Base-by-base conservation (phyloP, 148 eudicot genomes). In the Chenopodium formosanum region DNA sequence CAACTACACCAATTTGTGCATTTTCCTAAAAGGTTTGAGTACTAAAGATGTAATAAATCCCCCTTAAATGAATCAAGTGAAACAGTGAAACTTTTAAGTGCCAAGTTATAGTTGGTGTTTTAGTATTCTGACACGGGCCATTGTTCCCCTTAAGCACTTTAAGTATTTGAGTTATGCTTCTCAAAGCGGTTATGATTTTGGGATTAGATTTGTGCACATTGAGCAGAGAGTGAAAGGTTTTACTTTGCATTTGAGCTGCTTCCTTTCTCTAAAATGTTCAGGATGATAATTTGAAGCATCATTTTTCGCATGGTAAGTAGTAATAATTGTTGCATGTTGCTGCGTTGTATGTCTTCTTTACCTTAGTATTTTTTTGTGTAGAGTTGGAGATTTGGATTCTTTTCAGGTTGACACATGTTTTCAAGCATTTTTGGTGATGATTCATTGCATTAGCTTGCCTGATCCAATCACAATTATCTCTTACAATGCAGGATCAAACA, bases 401-500 rank as follows among this genome's bases (percentile, higher is more conserved):
- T 19, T 75, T 16, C 17, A 70, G 25, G 58, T 40, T 48, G 0
- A 16, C 10, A 70, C 40, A 7, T 34, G 2, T 48, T 40, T 22
- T 58, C 62, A 16, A 77, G 25, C 34, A 56, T 16, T 10, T 6
- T 70, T 7, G 34, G 70, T n/a, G 67, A 9, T 73, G 53, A 71
- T 52, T 29, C 22, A 67, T 32, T 19, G 71, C 23, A 29, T 79
- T 47, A 13, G 62, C 77, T 44, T 77, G 71, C 75, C 65, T 32
- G 34, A 32, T 34, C 7, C 69, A 29, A 77, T 80, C 14, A 16
- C 23, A 44, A 34, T 8, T 17, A 47, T 47, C n/a, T 11, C 23
- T 47, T n/a, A 20, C 84, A 53, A 67, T 84, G 85, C 90, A 90
- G 92, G 90, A 89, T 79, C 87, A 84, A 75, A 74, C 86, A 6